These are phyloP conservation scores for Lizonia empirigonia DNA, from an alignment of 2,329 filamentous ascomycete species.

Conservation along the genomic window DNA sequence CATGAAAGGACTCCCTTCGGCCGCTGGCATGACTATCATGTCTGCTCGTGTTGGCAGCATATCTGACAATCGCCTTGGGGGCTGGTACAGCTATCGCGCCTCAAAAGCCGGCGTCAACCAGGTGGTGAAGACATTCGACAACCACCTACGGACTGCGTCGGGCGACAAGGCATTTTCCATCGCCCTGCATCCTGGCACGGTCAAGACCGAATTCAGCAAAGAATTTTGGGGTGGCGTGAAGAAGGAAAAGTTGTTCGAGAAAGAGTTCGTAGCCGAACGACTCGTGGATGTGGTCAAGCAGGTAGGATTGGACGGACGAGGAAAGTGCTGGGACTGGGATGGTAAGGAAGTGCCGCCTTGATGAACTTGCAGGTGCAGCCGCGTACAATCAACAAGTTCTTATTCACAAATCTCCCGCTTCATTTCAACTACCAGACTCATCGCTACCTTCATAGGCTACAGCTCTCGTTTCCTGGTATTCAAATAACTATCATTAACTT, in stretches of 20 bases:
- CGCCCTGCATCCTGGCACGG: slow-evolving; percentile 79
- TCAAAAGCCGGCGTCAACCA: slow-evolving; percentile 77
- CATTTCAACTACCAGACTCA: neutral
- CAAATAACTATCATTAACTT: neutral
- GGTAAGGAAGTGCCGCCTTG: slow-evolving; percentile 47
- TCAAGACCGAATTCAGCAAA: slow-evolving; percentile 73
- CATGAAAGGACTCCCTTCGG: slow-evolving; percentile 49
- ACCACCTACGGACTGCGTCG: slow-evolving; percentile 63
- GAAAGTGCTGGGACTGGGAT: slow-evolving; percentile 50
- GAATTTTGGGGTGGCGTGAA: slow-evolving; percentile 73
- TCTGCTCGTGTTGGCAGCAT: slow-evolving; percentile 78
- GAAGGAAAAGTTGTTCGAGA: slow-evolving; percentile 67
- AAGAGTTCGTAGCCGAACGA: slow-evolving; percentile 68
- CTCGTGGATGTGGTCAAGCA: slow-evolving; percentile 69
- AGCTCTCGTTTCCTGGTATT: neutral
- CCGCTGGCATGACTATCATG: slow-evolving; percentile 74
- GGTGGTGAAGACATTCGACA: slow-evolving; percentile 72
- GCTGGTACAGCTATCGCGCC: slow-evolving; percentile 82
- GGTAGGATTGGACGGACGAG: slow-evolving; percentile 60
- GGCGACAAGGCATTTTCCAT: slow-evolving; percentile 70
- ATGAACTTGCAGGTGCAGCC: slow-evolving; percentile 11
- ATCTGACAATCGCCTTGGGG: slow-evolving; percentile 72
- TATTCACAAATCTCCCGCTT: neutral
- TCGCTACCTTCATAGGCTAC: neutral
- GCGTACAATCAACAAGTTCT: neutral